phyloP scores from a whole-genome alignment of 495 filamentous ascomycete genomes.

The Tuber magnatum region DNA sequence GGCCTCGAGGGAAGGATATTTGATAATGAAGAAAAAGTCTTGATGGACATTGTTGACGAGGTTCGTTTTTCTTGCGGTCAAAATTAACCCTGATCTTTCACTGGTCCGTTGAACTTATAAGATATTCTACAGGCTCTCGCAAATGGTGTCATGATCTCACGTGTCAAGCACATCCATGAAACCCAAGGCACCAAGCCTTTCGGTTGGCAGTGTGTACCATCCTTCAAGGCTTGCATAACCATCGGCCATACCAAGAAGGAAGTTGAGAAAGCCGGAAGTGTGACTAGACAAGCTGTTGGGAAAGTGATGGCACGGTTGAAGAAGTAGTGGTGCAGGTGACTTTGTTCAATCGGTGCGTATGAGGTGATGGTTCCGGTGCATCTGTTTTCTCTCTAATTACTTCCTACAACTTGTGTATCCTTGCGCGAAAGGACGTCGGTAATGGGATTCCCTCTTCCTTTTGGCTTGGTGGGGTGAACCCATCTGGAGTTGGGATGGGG shows the following conservation, averaged over 20 bases:
- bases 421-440: background rate
- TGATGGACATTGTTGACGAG: slow-evolving; percentile 92
- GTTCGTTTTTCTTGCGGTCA: slow-evolving; percentile 46
- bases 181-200: slow-evolving; percentile 53
- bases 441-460: background rate
- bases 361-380: background rate
- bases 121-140: slow-evolving; percentile 53
- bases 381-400: background rate
- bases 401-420: background rate
- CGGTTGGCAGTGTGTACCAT: slow-evolving; percentile 55
- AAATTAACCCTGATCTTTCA: slow-evolving; percentile 8
- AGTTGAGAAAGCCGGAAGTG: slow-evolving; percentile 81
- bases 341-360: background rate
- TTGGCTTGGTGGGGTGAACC: background rate
- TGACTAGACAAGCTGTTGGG: slow-evolving; percentile 85
- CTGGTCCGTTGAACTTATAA: slow-evolving; percentile 6
- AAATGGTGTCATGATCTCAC: slow-evolving; percentile 80
- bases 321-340: slow-evolving; percentile 21
- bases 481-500: background rate
- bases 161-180: slow-evolving; percentile 68
- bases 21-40: slow-evolving; percentile 72
- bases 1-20: slow-evolving; percentile 61
- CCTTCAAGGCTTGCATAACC: slow-evolving; percentile 83
- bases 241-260: slow-evolving; percentile 85
- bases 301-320: slow-evolving; percentile 61